phyloP scores from a whole-genome alignment of 257 asterid species.

The Capsicum rhomboideum region DNA sequence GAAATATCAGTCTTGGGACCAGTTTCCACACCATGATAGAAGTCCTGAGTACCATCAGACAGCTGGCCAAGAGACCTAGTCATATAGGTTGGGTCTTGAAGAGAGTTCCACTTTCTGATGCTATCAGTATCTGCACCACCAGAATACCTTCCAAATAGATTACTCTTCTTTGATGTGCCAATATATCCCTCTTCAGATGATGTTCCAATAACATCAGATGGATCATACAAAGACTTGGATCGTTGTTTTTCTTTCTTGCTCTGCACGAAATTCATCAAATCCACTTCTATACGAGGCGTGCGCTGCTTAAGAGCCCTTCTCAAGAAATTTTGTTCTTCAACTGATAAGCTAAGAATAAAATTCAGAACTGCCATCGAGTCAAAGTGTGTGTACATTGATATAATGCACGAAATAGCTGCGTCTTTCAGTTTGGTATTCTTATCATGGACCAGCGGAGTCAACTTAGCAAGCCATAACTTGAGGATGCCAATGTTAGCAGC shows the following conservation, averaged over 20 bases:
- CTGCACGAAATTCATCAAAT: conserved; percentile 88
- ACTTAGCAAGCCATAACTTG: conserved; percentile 90
- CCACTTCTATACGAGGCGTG: conserved; percentile 99
- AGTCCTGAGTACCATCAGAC: conserved; percentile 52
- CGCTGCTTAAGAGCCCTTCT: conserved; percentile 94
- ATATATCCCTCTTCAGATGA: conserved; percentile 86
- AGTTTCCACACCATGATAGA: conserved; percentile 36
- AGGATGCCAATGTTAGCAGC: conserved; percentile 79
- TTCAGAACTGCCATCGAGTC: conserved; percentile 76
- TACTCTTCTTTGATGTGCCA: conserved; percentile 62
- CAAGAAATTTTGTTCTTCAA: conserved; percentile 91
- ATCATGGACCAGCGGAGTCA: conserved; percentile 78
- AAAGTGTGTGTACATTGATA: conserved; percentile 82
- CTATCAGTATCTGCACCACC: conserved; percentile 89
- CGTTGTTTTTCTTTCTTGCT: conserved; percentile 88
- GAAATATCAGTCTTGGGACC: conserved; percentile 39
- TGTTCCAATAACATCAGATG: conserved; percentile 79
- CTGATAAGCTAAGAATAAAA: conserved; percentile 81
- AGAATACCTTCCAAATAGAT: conserved; percentile 79
- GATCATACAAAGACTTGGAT: conserved; percentile 63
- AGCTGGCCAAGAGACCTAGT: conserved; percentile 24
- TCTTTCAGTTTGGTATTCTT: conserved; percentile 92
- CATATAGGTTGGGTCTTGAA: conserved; percentile 23
- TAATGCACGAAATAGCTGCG: conserved; percentile 81
- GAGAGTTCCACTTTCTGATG: conserved; percentile 79